phyloP scores from a whole-genome alignment of 2,329 filamentous ascomycete genomes.

The Nannizziopsis barbatae region DNA sequence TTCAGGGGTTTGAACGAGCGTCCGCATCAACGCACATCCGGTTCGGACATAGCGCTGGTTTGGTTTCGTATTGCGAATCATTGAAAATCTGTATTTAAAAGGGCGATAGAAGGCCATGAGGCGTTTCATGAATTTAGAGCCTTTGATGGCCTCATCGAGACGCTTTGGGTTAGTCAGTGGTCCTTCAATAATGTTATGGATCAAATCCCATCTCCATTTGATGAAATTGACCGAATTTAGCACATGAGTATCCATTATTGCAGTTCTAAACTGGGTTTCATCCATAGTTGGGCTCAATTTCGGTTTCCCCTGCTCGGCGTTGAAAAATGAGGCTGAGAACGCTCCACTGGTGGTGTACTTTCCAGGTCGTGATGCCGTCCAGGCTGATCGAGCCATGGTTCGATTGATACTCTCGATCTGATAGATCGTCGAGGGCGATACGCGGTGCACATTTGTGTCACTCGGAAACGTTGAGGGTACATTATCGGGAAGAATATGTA shows the following conservation, averaged over 20 bases:
- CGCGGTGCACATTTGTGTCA: slow-evolving; percentile 58
- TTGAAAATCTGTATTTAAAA: slow-evolving; percentile 92
- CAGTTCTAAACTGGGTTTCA: slow-evolving; percentile 50
- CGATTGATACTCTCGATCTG: slow-evolving; percentile 96
- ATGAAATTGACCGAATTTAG: slow-evolving; percentile 78
- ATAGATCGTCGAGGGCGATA: slow-evolving; percentile 83
- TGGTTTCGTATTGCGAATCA: slow-evolving; percentile 77
- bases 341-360: slow-evolving; percentile 37
- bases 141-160: slow-evolving; percentile 85
- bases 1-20: slow-evolving; percentile 72
- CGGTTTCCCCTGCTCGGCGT: slow-evolving; percentile 35
- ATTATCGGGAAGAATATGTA: slow-evolving; percentile 80
- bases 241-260: slow-evolving; percentile 64
- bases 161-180: slow-evolving; percentile 83
- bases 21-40: slow-evolving; percentile 78
- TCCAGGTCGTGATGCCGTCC: slow-evolving; percentile 31
- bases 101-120: slow-evolving; percentile 90
- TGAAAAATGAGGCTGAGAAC: slow-evolving; percentile 33
- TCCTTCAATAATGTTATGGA: slow-evolving; percentile 82
- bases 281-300: slow-evolving; percentile 53
- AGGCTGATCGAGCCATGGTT: slow-evolving; percentile 70
- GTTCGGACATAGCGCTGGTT: slow-evolving; percentile 89
- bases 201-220: slow-evolving; percentile 97
- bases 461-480: slow-evolving; percentile 67
- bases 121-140: slow-evolving; percentile 91